These are phyloP conservation scores for Wickerhamomyces strasburgensis DNA, from an alignment of 805 yeast species.

Conservation along the genomic window DNA sequence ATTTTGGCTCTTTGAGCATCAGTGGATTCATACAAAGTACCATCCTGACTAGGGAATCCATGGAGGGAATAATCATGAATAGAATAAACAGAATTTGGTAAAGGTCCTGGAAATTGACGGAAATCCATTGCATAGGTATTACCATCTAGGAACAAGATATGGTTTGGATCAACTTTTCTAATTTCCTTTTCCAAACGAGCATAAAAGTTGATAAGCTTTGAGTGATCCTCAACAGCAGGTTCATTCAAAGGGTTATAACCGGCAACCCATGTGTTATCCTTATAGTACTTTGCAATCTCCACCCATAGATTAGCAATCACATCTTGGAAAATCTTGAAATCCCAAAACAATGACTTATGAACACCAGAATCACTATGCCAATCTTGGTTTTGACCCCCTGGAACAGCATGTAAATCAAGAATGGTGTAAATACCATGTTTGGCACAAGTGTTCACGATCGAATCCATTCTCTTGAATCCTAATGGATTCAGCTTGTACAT, in stretches of 20 bases:
- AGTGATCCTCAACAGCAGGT: slow-evolving; percentile 42
- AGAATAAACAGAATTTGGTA: slow-evolving; percentile 43
- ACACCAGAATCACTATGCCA: slow-evolving; percentile 48
- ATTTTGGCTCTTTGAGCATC: slow-evolving; percentile 33
- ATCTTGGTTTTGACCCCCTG: slow-evolving; percentile 53
- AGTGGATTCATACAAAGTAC: slow-evolving; percentile 31
- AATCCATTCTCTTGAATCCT: slow-evolving; percentile 42
- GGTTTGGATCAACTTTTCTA: slow-evolving; percentile 42
- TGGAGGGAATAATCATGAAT: slow-evolving; percentile 43
- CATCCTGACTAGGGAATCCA: slow-evolving; percentile 40
- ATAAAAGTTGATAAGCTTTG: slow-evolving; percentile 37
- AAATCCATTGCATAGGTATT: slow-evolving; percentile 50
- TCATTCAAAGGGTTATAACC: slow-evolving; percentile 53
- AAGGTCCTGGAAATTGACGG: slow-evolving; percentile 38
- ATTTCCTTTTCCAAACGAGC: slow-evolving; percentile 33
- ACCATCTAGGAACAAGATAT: slow-evolving; percentile 44
- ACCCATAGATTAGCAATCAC: slow-evolving; percentile 41
- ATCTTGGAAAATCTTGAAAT: slow-evolving; percentile 44
- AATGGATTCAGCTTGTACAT: slow-evolving; percentile 36
- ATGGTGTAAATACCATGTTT: slow-evolving; percentile 43
- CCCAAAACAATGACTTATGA: slow-evolving; percentile 46
- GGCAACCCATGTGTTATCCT: slow-evolving; percentile 44
- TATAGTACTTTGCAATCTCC: slow-evolving; percentile 40
- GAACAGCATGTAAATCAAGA: slow-evolving; percentile 44
- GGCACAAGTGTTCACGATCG: slow-evolving; percentile 39